These are phyloP conservation scores for Paramecium primaurelia DNA, from an alignment of 73 alveolate species.

Conservation along the genomic window DNA sequence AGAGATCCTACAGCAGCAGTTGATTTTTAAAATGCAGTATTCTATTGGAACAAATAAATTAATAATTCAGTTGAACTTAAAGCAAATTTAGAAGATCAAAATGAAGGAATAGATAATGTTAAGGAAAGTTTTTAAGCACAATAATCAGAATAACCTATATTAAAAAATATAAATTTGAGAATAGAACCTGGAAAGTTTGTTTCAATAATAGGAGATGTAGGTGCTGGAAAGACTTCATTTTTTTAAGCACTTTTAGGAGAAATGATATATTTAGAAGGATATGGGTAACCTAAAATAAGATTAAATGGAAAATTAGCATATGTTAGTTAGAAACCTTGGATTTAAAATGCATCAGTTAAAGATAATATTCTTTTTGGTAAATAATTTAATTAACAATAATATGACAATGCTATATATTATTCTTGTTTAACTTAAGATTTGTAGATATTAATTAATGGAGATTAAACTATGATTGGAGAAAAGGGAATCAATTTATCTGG, in stretches of 20 bases:
- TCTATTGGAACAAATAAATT: background rate
- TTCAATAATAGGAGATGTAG: constrained; percentile 61
- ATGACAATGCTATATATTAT: constrained; percentile 51
- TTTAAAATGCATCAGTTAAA: constrained; percentile 61
- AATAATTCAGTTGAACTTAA: background rate
- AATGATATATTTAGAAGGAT: constrained; percentile 26
- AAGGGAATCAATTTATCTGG: constrained; percentile 75
- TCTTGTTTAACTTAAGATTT: constrained; percentile 62
- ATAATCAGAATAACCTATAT: background rate
- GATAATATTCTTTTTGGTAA: constrained; percentile 63
- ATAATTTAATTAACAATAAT: constrained; percentile 60
- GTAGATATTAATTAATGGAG: constrained; percentile 61
- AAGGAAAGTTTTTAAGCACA: background rate
- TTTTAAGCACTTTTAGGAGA: constrained; percentile 54
- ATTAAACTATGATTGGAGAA: constrained; percentile 69
- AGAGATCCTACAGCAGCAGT: background rate
- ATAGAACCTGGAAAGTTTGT: background rate
- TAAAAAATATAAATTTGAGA: constrained; percentile 5
- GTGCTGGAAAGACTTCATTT: constrained; percentile 61
- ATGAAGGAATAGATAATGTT: background rate
- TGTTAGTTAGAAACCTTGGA: constrained; percentile 67
- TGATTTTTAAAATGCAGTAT: background rate
- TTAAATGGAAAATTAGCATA: constrained; percentile 58
- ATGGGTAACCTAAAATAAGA: constrained; percentile 23
- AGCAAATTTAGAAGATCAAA: background rate